These are phyloP conservation scores for Aspergillus fischeri DNA, from an alignment of 2,329 filamentous ascomycete genomes.

Conservation along the genomic window DNA sequence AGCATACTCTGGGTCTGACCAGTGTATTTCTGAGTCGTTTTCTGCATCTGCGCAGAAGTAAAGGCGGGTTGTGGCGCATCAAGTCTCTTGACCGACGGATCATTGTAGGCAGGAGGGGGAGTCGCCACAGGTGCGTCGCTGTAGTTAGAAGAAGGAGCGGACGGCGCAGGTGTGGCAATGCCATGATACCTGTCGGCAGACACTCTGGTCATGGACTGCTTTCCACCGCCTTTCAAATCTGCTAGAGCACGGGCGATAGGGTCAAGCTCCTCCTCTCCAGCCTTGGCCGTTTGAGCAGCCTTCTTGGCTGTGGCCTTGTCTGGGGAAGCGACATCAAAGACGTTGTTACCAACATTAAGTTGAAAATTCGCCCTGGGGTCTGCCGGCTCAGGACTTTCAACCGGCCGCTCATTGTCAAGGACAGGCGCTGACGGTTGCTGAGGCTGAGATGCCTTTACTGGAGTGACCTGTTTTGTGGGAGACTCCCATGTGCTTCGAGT, in stretches of 20 bases:
- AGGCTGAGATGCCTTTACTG: slow-evolving; percentile 39
- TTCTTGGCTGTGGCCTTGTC: slow-evolving; percentile 55
- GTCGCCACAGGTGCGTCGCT: slow-evolving; percentile 45
- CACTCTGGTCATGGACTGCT: slow-evolving; percentile 75
- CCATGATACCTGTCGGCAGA: slow-evolving; percentile 96
- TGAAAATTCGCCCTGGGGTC: slow-evolving; percentile 91
- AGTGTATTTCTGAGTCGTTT: slow-evolving; percentile 84
- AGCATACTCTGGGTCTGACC: slow-evolving; percentile 81
- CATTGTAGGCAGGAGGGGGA: slow-evolving; percentile 83
- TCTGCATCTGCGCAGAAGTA: slow-evolving; percentile 92
- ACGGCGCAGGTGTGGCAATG: slow-evolving; percentile 73
- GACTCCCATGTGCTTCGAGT: slow-evolving; percentile 54
- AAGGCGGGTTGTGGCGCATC: slow-evolving; percentile 89
- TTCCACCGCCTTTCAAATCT: slow-evolving; percentile 82
- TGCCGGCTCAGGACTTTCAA: slow-evolving; percentile 73
- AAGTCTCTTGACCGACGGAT: slow-evolving; percentile 67
- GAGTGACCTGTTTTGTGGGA: slow-evolving; percentile 37
- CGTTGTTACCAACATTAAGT: slow-evolving; percentile 90
- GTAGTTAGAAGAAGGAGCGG: slow-evolving; percentile 36
- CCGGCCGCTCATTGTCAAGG: slow-evolving; percentile 20
- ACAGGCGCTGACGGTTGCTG: slow-evolving; percentile 7
- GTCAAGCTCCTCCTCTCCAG: slow-evolving; percentile 62
- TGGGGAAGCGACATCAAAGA: slow-evolving; percentile 84
- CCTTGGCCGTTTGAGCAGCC: slow-evolving; percentile 35
- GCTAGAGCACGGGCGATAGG: slow-evolving; percentile 90